Base-by-base conservation (phyloP, 768 basidiomycete species). In the Lactifluus piperatus region DNA sequence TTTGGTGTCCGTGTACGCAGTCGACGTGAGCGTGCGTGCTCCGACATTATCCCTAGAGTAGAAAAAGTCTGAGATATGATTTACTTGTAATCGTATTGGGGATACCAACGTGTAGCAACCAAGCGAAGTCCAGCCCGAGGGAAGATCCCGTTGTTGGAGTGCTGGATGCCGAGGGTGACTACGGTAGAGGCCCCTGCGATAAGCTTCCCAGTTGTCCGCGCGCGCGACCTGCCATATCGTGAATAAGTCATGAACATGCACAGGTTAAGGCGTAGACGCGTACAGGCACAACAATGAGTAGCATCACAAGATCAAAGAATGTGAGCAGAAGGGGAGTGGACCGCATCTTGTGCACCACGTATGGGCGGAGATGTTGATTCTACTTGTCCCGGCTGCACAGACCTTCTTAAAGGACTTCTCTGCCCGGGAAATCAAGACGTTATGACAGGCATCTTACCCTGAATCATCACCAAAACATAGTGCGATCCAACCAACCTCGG, bases 41-140 rank as follows among this genome's bases (percentile, higher is more conserved):
- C 68, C 77, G 32, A 76, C 71, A 45, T 78, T 78, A 67, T 88
- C 86, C 48, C 83, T 85, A 66, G 6, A 63, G 30, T 13, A 11
- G 39, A 41, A 3, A 69, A 74, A 8, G 75, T 44, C 75, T 68
- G 20, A 73, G 72, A 51, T 48, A 48, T 13, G 26, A 26, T 18
- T 7, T 32, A 51, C 26, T 22, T 22, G 44, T 6, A 26, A 51
- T 5, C 24, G 11, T 9, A 52, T 45, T 49, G 56, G 44, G 36
- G 51, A 47, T 44, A 69, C 74, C 48, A 60, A 86, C 85, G 77
- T 79, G 72, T 79, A 81, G 65, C 86, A 88, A 66, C 84, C 84
- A 56, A 75, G 69, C 16, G 77, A 76, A 18, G 74, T 74, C 85
- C 85, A 88, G 50, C 70, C 74, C 2, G 73, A 72, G 8, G 82